Evolutionary conservation across 768 basidiomycete species (phyloP).

Genomic region (Agaricus bisporus): DNA sequence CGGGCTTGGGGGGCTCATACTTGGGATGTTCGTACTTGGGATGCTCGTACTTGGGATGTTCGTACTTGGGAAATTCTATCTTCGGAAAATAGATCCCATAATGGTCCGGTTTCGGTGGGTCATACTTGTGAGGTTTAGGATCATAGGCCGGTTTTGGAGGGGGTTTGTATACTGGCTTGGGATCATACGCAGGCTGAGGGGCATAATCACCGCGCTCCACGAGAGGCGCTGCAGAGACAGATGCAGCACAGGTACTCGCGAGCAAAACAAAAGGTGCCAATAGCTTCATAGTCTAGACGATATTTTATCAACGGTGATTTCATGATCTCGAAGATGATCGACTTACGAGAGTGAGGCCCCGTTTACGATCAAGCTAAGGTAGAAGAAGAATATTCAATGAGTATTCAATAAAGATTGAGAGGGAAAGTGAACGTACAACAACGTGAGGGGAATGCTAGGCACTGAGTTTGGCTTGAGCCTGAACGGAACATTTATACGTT

Average conservation of each 20-base stretch:
- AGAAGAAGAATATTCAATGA: not conserved
- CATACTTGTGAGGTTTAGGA: no score
- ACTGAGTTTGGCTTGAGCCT: no score
- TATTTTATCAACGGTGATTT: not conserved
- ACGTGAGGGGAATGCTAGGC: no score
- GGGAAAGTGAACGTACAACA: no score
- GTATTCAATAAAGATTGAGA: not conserved
- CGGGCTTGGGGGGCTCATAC: no score
- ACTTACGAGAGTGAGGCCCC: not conserved
- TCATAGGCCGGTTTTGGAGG: not conserved
- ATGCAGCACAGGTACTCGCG: not conserved
- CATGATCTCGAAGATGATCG: not conserved
- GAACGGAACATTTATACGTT: no score
- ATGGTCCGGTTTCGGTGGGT: no score
- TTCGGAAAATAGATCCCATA: no score
- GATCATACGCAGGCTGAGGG: not conserved
- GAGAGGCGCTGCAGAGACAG: slow-evolving; percentile 4
- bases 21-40: no score
- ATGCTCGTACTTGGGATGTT: no score
- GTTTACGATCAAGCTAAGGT: not conserved
- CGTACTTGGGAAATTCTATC: no score
- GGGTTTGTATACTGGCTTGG: not conserved
- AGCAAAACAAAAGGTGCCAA: slow-evolving; percentile 1
- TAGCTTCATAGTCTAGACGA: slow-evolving; percentile 4
- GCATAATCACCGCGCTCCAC: not conserved